phyloP scores from a whole-genome alignment of 805 yeast genomes.

The Kodamaea jinghongensis region DNA sequence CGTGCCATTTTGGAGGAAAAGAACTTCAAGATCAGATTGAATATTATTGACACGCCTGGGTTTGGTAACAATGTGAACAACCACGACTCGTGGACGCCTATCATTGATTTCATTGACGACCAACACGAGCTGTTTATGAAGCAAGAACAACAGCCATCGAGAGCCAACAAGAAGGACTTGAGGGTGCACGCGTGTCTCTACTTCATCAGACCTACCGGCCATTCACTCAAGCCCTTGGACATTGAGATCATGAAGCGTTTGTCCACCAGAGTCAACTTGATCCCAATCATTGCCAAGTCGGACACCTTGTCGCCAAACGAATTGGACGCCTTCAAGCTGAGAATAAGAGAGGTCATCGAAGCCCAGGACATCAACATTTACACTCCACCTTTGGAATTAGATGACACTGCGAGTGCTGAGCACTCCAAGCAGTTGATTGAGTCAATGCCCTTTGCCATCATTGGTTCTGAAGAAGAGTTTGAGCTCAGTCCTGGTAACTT shows the following conservation, averaged over 20 bases:
- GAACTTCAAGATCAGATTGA: slow-evolving; percentile 72
- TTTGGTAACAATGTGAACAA: slow-evolving; percentile 90
- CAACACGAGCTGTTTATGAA: slow-evolving; percentile 87
- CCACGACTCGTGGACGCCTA: slow-evolving; percentile 80
- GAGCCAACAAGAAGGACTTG: slow-evolving; percentile 65
- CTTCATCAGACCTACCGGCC: slow-evolving; percentile 90
- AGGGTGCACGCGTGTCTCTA: slow-evolving; percentile 90
- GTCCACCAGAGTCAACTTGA: slow-evolving; percentile 75
- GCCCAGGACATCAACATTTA: slow-evolving; percentile 80
- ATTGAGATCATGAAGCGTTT: slow-evolving; percentile 84
- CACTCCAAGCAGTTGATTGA: slow-evolving; percentile 79
- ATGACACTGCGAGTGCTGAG: slow-evolving; percentile 73
- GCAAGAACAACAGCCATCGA: slow-evolving; percentile 88
- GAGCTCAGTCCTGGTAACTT: slow-evolving; percentile 61
- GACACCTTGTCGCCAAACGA: slow-evolving; percentile 77
- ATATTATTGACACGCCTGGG: slow-evolving; percentile 90
- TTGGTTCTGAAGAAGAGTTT: slow-evolving; percentile 72
- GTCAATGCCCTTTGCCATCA: slow-evolving; percentile 82
- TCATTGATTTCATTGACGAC: slow-evolving; percentile 85
- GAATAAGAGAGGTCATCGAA: slow-evolving; percentile 79
- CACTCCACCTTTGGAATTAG: slow-evolving; percentile 77
- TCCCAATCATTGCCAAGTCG: slow-evolving; percentile 87
- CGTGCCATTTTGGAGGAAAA: slow-evolving; percentile 84
- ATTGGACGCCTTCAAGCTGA: slow-evolving; percentile 62
- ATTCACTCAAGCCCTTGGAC: slow-evolving; percentile 82